Evolutionary conservation across 805 yeast genomes (phyloP).

Genomic region (Teunomyces tritomae): DNA sequence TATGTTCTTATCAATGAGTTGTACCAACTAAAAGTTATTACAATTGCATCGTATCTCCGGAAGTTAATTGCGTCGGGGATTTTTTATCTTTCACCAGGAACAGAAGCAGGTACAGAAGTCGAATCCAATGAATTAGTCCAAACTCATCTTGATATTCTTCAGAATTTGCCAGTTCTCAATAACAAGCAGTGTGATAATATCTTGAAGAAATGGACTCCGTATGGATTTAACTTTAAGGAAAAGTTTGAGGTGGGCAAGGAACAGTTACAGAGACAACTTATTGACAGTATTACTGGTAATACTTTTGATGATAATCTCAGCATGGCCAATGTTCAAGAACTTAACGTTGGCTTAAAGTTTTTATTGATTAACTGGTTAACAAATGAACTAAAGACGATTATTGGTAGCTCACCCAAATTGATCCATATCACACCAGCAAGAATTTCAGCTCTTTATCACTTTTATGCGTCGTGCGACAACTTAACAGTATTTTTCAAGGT

Average conservation of each 20-base stretch:
- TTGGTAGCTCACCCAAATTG: conserved; percentile 32
- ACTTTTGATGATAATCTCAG: conserved; percentile 14
- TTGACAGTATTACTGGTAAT: conserved; percentile 26
- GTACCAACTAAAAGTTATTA: conserved; percentile 47
- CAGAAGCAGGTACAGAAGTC: conserved; percentile 27
- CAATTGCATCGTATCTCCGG: conserved; percentile 68
- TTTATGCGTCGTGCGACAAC: conserved; percentile 39
- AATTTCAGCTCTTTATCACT: conserved; percentile 29
- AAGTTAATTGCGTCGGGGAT: conserved; percentile 84
- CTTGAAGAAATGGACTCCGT: conserved; percentile 45
- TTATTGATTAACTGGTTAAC: conserved; percentile 50
- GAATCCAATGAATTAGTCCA: conserved; percentile 38
- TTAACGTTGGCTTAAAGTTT: conserved; percentile 44
- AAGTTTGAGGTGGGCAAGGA: conserved; percentile 40
- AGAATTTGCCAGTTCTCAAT: conserved; percentile 55
- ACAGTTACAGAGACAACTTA: conserved; percentile 27
- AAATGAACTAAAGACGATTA: conserved; percentile 35
- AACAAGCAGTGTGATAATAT: conserved; percentile 57
- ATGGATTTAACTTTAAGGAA: conserved; percentile 26
- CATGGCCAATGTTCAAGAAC: conserved; percentile 8
- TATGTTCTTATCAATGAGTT: conserved; percentile 53
- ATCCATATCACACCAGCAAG: conserved; percentile 33
- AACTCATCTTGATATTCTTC: conserved; percentile 55
- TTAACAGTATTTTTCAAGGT: conserved; percentile 40
- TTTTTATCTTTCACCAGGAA: conserved; percentile 52